Percentiles rank a stretch among this genome's conserved stretches.
These are phyloP conservation scores for Rostrohypoxylon terebratum DNA, from an alignment of 495 filamentous ascomycete species.

Conservation along the genomic window DNA sequence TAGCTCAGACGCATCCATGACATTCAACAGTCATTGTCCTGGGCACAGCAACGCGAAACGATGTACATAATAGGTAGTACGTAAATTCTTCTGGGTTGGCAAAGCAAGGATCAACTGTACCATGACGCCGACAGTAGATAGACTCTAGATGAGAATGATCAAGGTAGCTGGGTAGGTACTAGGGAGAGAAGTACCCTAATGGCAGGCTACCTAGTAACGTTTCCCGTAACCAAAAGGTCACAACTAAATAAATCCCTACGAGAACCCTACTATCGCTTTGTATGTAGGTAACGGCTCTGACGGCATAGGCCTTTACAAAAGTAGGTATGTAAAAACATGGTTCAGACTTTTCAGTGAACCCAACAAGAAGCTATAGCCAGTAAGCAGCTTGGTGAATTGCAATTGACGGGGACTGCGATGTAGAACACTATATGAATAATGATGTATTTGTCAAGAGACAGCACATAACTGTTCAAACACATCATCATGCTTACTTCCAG, in stretches of 20 bases:
- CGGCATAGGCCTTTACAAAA: constrained; percentile 2
- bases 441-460: constrained; percentile 22
- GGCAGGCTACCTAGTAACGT: constrained; percentile 4
- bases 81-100: neutral
- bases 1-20: neutral
- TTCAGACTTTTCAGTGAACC: neutral
- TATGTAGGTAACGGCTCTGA: neutral
- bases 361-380: constrained; percentile 7
- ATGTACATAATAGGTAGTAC: neutral
- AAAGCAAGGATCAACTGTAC: neutral
- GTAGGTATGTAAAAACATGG: neutral
- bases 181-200: neutral
- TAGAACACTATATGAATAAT: constrained; percentile 11
- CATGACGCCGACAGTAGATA: neutral
- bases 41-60: neutral
- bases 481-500: constrained; percentile 29
- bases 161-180: neutral
- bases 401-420: constrained; percentile 10
- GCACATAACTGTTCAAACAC: constrained; percentile 24
- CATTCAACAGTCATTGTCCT: neutral
- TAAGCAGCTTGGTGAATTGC: constrained; percentile 25
- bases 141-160: constrained; percentile 1
- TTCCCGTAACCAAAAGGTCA: neutral
- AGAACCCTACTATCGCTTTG: neutral
- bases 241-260: neutral